Conservation (phyloP, 2,329 filamentous ascomycete genomes). For the Epicoccum nigrum region DNA sequence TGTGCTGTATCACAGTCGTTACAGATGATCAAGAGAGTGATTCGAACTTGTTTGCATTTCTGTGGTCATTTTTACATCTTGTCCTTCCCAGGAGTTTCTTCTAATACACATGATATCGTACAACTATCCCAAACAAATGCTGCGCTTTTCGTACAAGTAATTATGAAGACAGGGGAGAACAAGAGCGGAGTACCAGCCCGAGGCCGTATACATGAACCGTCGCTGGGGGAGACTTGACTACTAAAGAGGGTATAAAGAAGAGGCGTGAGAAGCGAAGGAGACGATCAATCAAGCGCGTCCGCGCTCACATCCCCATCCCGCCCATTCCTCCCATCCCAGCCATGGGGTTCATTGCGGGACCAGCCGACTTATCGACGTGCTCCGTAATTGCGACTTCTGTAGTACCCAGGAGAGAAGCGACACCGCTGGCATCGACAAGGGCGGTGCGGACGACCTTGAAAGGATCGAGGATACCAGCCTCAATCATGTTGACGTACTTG, state of each 20-base stretch:
- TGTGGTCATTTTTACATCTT: constrained; percentile 41
- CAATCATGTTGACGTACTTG: constrained; percentile 99
- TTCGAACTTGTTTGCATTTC: constrained; percentile 35
- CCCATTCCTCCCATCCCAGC: constrained; percentile 63
- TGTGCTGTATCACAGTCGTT: no score
- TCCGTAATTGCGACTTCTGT: constrained; percentile 98
- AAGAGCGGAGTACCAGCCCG: constrained; percentile 47
- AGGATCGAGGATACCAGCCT: constrained; percentile 94
- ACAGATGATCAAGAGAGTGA: no score
- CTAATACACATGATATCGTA: constrained; percentile 48
- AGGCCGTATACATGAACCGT: constrained; percentile 44
- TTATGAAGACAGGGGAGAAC: constrained; percentile 36
- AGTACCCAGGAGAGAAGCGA: constrained; percentile 94
- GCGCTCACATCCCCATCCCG: constrained; percentile 63
- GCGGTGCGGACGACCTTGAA: constrained; percentile 99
- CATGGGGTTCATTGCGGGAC: background rate
- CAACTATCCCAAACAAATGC: constrained; percentile 40
- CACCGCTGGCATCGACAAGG: constrained; percentile 91
- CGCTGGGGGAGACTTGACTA: constrained; percentile 38
- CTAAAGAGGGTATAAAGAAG: constrained; percentile 44
- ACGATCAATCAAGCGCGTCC: background rate
- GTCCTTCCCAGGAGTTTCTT: no score
- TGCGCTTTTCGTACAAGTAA: constrained; percentile 45
- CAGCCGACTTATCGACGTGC: no score
- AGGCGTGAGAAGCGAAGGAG: constrained; percentile 34